phyloP scores from a whole-genome alignment of 192 early-diverging fungal species.

The Phycomyces nitens region DNA sequence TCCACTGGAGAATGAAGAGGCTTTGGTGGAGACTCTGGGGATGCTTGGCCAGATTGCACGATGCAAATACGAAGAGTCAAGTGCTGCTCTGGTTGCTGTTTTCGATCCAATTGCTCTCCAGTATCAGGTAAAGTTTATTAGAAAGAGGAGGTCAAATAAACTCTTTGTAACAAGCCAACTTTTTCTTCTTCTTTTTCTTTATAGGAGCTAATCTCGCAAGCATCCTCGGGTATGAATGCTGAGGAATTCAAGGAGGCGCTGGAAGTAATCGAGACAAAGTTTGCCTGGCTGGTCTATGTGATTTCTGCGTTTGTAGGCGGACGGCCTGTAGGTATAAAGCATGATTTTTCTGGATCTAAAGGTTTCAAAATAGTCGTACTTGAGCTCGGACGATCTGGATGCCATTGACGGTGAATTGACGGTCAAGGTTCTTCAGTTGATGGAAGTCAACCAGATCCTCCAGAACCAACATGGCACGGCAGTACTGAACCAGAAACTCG shows the following conservation, averaged over 20 bases:
- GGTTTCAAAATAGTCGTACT: conserved; percentile 53
- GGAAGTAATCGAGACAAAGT: conserved; percentile 55
- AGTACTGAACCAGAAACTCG: conserved; percentile 61
- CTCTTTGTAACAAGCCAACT: no score
- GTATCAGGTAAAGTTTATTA: conserved; percentile 44
- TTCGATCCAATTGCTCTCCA: conserved; percentile 61
- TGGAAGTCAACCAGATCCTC: conserved; percentile 63
- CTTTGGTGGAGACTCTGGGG: conserved; percentile 62
- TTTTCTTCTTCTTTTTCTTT: not conserved
- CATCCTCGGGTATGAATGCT: not conserved
- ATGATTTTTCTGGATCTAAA: not conserved
- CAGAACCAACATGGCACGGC: conserved; percentile 46
- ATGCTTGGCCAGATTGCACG: conserved; percentile 68
- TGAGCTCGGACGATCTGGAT: conserved; percentile 79
- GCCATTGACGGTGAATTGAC: conserved; percentile 72
- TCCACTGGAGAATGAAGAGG: conserved; percentile 65
- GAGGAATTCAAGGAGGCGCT: conserved; percentile 47
- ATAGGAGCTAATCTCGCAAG: conserved; percentile 17
- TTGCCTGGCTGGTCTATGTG: conserved; percentile 82
- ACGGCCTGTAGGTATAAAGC: conserved; percentile 45
- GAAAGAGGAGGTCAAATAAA: not conserved
- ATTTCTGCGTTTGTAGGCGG: conserved; percentile 66
- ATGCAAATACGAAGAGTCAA: conserved; percentile 62
- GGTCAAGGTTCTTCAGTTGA: conserved; percentile 63
- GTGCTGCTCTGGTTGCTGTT: conserved; percentile 42